Evolutionary conservation across 257 asterid species (phyloP).

Genomic region (Nicotiana paniculata): DNA sequence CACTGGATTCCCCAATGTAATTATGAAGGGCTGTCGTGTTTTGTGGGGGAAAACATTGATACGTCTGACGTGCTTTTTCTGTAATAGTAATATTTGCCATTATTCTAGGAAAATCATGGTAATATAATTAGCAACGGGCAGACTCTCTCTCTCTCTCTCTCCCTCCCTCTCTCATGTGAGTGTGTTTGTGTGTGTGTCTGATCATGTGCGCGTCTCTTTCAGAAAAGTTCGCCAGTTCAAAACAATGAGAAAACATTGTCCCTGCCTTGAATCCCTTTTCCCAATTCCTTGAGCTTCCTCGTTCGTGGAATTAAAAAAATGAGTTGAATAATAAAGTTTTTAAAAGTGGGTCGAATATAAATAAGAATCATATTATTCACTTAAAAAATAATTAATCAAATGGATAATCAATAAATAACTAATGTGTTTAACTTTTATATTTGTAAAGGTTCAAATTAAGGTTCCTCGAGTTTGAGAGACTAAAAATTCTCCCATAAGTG

Average conservation of each 20-base stretch:
- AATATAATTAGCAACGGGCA: neutral
- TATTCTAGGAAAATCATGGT: neutral
- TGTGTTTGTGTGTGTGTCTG: too few relatives aligned
- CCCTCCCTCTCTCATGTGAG: too few relatives aligned
- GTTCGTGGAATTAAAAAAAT: too few relatives aligned
- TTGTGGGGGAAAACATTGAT: neutral
- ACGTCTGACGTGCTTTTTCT: neutral
- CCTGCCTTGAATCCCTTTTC: neutral
- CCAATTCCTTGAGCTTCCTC: neutral
- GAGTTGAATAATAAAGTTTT: too few relatives aligned
- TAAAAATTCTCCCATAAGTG: too few relatives aligned
- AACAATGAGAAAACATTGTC: neutral
- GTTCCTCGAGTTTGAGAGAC: too few relatives aligned
- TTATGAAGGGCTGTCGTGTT: neutral
- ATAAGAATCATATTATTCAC: too few relatives aligned
- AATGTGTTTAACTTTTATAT: too few relatives aligned
- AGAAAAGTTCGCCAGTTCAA: neutral
- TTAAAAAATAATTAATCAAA: too few relatives aligned
- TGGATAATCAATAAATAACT: too few relatives aligned
- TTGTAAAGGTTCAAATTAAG: too few relatives aligned
- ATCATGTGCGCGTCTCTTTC: neutral
- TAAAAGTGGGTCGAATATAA: too few relatives aligned
- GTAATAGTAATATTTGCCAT: neutral
- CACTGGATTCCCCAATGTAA: neutral
- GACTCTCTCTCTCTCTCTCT: neutral